phyloP scores from a whole-genome alignment of 345 rosid genomes.

The Hibiscus mutabilis region DNA sequence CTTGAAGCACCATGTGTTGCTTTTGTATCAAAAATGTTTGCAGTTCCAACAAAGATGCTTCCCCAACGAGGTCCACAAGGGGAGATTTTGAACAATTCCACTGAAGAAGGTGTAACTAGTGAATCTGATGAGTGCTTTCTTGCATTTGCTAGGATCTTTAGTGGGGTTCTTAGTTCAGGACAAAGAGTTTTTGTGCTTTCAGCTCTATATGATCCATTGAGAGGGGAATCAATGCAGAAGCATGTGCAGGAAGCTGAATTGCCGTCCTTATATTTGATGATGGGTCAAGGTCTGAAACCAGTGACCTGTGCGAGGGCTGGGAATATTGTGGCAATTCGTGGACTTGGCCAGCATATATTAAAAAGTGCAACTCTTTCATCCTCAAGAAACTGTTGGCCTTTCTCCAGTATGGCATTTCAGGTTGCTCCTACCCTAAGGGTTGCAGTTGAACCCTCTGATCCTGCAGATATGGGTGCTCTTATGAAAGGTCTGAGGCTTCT shows the following conservation, averaged over 20 bases:
- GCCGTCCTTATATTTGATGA: conserved; percentile 86
- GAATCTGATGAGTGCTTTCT: conserved; percentile 91
- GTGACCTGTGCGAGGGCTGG: conserved; percentile 83
- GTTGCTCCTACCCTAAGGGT: conserved; percentile 88
- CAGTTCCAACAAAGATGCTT: conserved; percentile 67
- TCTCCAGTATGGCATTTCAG: conserved; percentile 93
- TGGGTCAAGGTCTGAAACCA: conserved; percentile 89
- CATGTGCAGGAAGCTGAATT: conserved; percentile 81
- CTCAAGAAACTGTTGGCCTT: conserved; percentile 84
- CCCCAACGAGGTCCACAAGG: conserved; percentile 67
- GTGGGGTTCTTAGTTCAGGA: conserved; percentile 63
- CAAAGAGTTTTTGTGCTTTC: conserved; percentile 75
- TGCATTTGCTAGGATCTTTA: conserved; percentile 92
- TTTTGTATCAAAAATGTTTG: conserved; percentile 95
- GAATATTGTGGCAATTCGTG: conserved; percentile 79
- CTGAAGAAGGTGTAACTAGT: conserved; percentile 41
- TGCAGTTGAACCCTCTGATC: conserved; percentile 91
- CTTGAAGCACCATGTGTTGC: conserved; percentile 61
- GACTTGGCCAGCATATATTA: conserved; percentile 87
- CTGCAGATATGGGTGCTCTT: conserved; percentile 70
- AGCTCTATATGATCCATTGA: conserved; percentile 74
- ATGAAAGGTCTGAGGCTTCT: conserved; percentile 83
- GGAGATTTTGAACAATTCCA: conserved; percentile 45
- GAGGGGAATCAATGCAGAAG: conserved; percentile 59
- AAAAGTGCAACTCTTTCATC: conserved; percentile 90